Evolutionary conservation across 495 filamentous ascomycete species (phyloP), one percentile per base, ranked within the genome.

Genomic region (Hypomontagnella submonticulosa): DNA sequence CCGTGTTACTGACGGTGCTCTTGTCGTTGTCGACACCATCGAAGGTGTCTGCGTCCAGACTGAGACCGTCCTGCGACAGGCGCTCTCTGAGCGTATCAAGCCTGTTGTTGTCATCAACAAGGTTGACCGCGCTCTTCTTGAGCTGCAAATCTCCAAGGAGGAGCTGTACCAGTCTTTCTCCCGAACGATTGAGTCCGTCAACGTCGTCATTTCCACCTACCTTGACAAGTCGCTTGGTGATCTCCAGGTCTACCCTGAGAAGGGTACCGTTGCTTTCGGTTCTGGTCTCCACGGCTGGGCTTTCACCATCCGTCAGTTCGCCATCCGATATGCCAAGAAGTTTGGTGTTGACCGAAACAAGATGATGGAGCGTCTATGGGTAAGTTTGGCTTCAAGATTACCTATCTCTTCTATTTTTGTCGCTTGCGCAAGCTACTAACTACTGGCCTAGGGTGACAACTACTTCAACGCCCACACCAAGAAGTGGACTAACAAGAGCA

Each of bases 331-430:
- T 83, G 90, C 95, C 77, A 97, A 97, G 92, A 99, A 99, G 83
- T 98, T 99, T 76, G 95, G 95, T 89, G 96, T 99, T 73, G 96
- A 99, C 87, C 91, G 90, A 80, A 88, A 86, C 81, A 98, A 98
- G 92, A 97, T 99, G 96, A 97, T 98, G 88, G 92, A 97, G 84
- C 93, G 96, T 87, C 90, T 99, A 73, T 99, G 95, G 95, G 91
- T 93, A 82, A 80, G 87, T 74, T 60, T 20, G 34, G 16, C 16
- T 0, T 7, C n/a, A 0, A 34, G 6, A 8, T 44, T n/a, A 3
- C 23, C 6, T 15, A 12, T 18, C 23, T 32, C 34, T 13, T 16
- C 23, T n/a, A 11, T 30, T 42, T 41, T 1, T 16, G 9, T 36
- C 10, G n/a, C 3, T 20, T 30, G n/a, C 15, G 11, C 18, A 51